Evolutionary conservation across 1,284 basidiomycete genomes (phyloP).

Genomic region (Pascua sp.): DNA sequence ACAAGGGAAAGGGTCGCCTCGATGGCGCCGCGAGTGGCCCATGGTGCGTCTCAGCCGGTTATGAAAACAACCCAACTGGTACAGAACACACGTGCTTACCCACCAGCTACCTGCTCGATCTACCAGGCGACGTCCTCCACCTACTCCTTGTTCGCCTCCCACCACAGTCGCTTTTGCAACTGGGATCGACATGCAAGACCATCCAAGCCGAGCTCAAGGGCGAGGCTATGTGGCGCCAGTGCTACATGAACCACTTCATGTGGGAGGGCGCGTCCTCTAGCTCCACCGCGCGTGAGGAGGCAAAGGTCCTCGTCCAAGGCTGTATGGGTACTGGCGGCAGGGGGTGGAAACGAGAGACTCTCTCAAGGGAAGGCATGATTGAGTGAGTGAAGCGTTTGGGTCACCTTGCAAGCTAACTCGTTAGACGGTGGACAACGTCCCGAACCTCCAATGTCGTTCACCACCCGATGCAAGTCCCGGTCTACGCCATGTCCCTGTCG

Average conservation of each 20-base stretch:
- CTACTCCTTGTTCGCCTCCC: conserved; percentile 35
- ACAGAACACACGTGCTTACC: conserved; percentile 12
- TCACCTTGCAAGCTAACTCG: background rate
- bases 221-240: conserved; percentile 42
- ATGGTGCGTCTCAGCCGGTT: conserved; percentile 25
- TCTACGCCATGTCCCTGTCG: conserved; percentile 40
- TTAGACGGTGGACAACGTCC: conserved; percentile 40
- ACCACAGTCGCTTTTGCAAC: conserved; percentile 32
- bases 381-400: conserved; percentile 27
- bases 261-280: conserved; percentile 24
- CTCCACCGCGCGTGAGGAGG: conserved; percentile 19
- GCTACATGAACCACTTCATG: conserved; percentile 43
- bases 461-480: conserved; percentile 33
- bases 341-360: conserved; percentile 18
- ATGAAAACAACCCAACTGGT: no score
- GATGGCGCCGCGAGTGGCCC: conserved; percentile 13
- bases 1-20: conserved; percentile 20
- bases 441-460: conserved; percentile 34
- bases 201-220: conserved; percentile 29
- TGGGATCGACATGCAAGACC: conserved; percentile 32
- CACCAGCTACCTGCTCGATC: conserved; percentile 33
- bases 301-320: conserved; percentile 25
- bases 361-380: conserved; percentile 41
- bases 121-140: conserved; percentile 42
- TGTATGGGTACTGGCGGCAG: conserved; percentile 15